A percentile compares a stretch with the other conserved stretches of the same genome.
phyloP scores from a whole-genome alignment of 2,329 filamentous ascomycete genomes.

The Colletotrichum horii region DNA sequence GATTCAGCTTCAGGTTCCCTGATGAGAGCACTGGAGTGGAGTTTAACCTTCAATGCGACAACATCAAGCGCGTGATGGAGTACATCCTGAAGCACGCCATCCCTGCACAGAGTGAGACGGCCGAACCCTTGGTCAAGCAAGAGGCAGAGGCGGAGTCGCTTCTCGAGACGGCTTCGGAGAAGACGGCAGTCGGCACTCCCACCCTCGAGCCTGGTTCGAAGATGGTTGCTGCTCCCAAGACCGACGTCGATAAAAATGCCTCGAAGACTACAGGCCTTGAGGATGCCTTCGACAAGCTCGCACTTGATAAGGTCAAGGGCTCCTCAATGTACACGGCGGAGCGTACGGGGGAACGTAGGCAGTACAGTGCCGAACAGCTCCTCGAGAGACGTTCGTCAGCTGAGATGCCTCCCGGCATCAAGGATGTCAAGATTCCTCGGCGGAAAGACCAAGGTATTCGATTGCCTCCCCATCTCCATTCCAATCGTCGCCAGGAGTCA shows the following conservation, averaged over 20 bases:
- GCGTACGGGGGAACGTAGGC: neutral
- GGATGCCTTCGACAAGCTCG: slow-evolving; percentile 3
- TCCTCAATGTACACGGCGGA: slow-evolving; percentile 7
- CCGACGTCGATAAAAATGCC: neutral
- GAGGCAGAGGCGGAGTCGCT: neutral
- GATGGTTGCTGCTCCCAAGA: neutral
- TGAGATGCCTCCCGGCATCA: neutral
- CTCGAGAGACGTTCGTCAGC: neutral
- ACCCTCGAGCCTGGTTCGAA: neutral
- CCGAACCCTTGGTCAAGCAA: neutral
- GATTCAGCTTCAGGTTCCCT: neutral
- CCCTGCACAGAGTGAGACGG: neutral
- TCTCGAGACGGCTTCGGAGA: neutral
- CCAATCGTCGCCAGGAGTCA: neutral
- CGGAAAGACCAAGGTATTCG: neutral
- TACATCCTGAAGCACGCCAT: neutral
- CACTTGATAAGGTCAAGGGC: neutral
- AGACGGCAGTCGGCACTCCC: neutral
- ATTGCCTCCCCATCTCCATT: neutral
- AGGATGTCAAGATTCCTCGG: neutral
- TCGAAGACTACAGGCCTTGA: neutral
- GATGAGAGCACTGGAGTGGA: neutral
- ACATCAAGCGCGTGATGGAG: neutral
- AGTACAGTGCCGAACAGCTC: neutral
- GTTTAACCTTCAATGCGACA: neutral